Percentiles rank a stretch among this genome's conserved stretches.
Evolutionary conservation across 2,329 filamentous ascomycete species (phyloP).

Genomic region (Cordyceps militaris): DNA sequence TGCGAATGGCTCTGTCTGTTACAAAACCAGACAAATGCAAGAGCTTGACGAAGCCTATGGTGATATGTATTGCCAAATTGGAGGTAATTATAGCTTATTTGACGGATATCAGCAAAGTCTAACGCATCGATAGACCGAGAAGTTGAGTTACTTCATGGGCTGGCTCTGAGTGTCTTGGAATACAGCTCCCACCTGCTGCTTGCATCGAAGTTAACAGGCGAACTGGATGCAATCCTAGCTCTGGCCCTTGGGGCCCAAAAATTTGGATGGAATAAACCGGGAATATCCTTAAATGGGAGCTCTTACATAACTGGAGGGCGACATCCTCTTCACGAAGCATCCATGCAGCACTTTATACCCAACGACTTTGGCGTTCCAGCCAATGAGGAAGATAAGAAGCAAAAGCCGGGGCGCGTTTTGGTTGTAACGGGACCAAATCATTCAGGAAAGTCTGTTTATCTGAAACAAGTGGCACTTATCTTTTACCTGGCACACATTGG

Average conservation of each 20-base stretch:
- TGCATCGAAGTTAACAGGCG: slow-evolving; percentile 75
- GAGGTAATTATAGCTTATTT: slow-evolving; percentile 45
- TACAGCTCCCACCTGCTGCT: slow-evolving; percentile 58
- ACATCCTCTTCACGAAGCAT: slow-evolving; percentile 80
- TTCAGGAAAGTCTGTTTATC: slow-evolving; percentile 91
- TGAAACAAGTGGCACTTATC: slow-evolving; percentile 88
- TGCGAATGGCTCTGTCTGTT: slow-evolving; percentile 66
- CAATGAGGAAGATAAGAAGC: slow-evolving; percentile 32
- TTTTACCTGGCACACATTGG: slow-evolving; percentile 90
- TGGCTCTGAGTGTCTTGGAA: slow-evolving; percentile 64
- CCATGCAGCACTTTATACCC: slow-evolving; percentile 71
- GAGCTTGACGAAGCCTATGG: slow-evolving; percentile 77
- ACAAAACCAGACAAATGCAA: slow-evolving; percentile 76
- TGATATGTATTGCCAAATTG: slow-evolving; percentile 78
- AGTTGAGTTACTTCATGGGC: slow-evolving; percentile 75
- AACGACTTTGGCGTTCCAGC: slow-evolving; percentile 64
- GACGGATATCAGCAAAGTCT: slow-evolving; percentile 11
- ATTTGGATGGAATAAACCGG: slow-evolving; percentile 64
- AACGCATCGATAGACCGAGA: slow-evolving; percentile 58
- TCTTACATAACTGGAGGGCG: slow-evolving; percentile 72
- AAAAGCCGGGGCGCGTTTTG: slow-evolving; percentile 44
- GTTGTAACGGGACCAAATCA: slow-evolving; percentile 91
- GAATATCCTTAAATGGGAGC: slow-evolving; percentile 61
- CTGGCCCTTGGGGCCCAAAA: slow-evolving; percentile 69
- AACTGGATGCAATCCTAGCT: slow-evolving; percentile 79